Conservation (phyloP, 495 filamentous ascomycete genomes). For the Emericellopsis terricola region DNA sequence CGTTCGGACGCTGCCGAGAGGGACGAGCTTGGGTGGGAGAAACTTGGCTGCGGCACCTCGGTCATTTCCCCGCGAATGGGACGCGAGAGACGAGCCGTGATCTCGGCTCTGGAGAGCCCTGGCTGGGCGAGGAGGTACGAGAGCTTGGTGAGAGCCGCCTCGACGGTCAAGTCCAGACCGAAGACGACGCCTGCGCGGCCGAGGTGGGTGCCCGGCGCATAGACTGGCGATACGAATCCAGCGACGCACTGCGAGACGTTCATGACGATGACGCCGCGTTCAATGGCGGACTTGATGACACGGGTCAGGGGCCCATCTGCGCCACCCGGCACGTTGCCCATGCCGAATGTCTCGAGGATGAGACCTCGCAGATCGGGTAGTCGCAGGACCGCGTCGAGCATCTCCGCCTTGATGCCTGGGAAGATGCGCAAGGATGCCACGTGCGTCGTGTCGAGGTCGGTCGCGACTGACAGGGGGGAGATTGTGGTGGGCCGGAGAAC, state of each 20-base stretch:
- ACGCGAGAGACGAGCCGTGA: conserved; percentile 52
- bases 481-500: conserved; percentile 59
- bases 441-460: conserved; percentile 65
- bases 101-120: conserved; percentile 34
- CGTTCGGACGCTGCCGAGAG: conserved; percentile 14
- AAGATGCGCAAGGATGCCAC: conserved; percentile 91
- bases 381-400: conserved; percentile 76
- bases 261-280: conserved; percentile 71
- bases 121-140: conserved; percentile 68
- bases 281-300: conserved; percentile 59
- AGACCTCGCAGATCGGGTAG: conserved; percentile 67
- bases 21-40: conserved; percentile 50
- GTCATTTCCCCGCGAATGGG: conserved; percentile 79
- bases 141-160: conserved; percentile 86
- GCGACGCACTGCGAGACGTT: conserved; percentile 86
- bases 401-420: conserved; percentile 84
- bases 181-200: conserved; percentile 84
- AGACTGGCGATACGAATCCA: conserved; percentile 77
- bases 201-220: conserved; percentile 76
- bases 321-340: conserved; percentile 80
- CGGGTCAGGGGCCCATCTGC: conserved; percentile 69
- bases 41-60: conserved; percentile 40
- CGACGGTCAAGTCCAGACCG: conserved; percentile 82
- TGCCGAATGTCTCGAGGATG: conserved; percentile 87
- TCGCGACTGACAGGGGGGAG: conserved; percentile 57